Percentiles rank a stretch among this genome's conserved stretches.
phyloP scores from a whole-genome alignment of 257 asterid species.

The Salvia miltiorrhiza region DNA sequence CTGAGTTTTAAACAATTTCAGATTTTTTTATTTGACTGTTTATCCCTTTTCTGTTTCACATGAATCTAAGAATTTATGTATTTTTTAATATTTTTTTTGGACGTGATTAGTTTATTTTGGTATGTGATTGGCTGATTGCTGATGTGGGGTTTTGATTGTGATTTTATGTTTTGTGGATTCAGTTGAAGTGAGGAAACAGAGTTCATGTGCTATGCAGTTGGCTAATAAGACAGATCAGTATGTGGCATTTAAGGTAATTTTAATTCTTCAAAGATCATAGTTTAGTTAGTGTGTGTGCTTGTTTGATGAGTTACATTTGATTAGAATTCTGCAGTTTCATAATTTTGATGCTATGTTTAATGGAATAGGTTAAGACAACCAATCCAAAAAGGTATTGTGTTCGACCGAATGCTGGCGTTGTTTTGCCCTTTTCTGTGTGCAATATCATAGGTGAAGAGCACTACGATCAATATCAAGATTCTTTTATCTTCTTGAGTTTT shows the following conservation, averaged over 20 bases:
- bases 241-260: conserved; percentile 76
- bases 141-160: no score
- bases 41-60: not conserved
- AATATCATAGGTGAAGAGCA: conserved; percentile 60
- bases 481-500: not conserved
- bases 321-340: not conserved
- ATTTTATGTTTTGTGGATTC: conserved; percentile 26
- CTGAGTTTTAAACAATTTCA: conserved; percentile 4
- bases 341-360: not conserved
- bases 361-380: conserved; percentile 77
- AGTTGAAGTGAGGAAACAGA: conserved; percentile 89
- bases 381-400: conserved; percentile 79
- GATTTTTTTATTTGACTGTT: not conserved
- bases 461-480: not conserved
- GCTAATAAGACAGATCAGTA: conserved; percentile 69
- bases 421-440: conserved; percentile 63
- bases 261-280: not conserved
- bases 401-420: conserved; percentile 84
- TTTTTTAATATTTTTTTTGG: no score
- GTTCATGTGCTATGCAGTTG: conserved; percentile 76
- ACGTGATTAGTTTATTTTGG: not conserved
- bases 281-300: not conserved
- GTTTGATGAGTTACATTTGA: not conserved
- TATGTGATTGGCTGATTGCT: no score
- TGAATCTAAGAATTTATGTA: not conserved